Percentiles rank a stretch among this genome's conserved stretches.
Conservation (phyloP, 1,284 basidiomycete genomes). For the Irpex sp. region DNA sequence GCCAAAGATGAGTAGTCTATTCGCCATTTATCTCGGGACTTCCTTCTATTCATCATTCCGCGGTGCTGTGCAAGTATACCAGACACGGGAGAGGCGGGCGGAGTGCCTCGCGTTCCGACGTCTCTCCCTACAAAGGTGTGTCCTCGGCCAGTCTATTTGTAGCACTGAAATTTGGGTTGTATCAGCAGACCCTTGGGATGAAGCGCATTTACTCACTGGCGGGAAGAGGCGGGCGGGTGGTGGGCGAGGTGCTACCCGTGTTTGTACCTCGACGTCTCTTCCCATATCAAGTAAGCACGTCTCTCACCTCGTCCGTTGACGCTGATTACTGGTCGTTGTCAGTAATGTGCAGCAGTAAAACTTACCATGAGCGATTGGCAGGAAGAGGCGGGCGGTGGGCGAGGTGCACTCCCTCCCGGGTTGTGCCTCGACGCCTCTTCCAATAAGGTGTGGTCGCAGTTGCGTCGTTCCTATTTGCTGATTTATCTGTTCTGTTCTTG, state of each 20-base stretch:
- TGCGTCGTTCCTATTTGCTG: too few species aligned
- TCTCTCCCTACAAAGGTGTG: background rate
- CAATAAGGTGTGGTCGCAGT: background rate
- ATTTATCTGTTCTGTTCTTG: too few species aligned
- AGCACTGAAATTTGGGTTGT: too few species aligned
- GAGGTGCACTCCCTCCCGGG: background rate
- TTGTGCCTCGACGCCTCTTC: background rate
- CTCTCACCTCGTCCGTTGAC: background rate
- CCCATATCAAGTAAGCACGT: background rate
- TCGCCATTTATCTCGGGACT: too few species aligned
- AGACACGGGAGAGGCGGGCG: background rate
- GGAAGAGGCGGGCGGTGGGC: background rate
- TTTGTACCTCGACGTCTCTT: background rate
- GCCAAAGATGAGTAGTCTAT: too few species aligned
- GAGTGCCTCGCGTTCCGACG: background rate
- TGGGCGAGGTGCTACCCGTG: background rate
- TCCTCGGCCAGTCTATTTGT: background rate
- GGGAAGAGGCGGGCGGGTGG: background rate
- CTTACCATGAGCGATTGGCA: background rate
- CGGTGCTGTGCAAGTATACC: background rate
- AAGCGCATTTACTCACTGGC: background rate
- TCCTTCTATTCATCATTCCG: background rate
- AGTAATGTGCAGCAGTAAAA: background rate
- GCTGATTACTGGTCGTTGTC: background rate
- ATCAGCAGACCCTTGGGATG: too few species aligned